Evolutionary conservation across 495 filamentous ascomycete species (phyloP), one percentile per base, ranked within the genome.

Genomic region (Penicillium crystallinum): DNA sequence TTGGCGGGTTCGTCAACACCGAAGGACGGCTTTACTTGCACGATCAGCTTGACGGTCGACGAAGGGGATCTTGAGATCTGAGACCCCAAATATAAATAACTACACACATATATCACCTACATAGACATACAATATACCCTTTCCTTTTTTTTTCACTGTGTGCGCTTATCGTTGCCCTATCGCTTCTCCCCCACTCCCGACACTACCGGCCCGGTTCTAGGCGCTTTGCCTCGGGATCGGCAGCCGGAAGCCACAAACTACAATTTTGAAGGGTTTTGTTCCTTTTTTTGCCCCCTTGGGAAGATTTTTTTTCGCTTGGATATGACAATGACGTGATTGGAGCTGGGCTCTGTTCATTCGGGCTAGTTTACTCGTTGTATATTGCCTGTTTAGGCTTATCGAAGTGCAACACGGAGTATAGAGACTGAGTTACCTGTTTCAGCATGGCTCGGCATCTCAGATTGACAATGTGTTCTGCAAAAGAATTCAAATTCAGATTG

Each of bases 1-100:
- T 95, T 23, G 91, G 91, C 0, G 90, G 90, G 1, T 89, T 95
- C 41, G 81, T 92, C 6, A 96, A 96, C 71, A 73, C 74, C 31
- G 80, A 82, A 57, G 79, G 67, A 0, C 51, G 67, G 9, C 55
- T 66, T n/a, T 66, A 61, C 47, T 46, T 70, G 40, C 67, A 70
- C 38, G 58, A 65, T 3, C 58, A 66, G 53, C 41, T 68, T 23
- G 61, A 64, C 50, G 60, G 48, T 30, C 51, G 51, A 9, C 44
- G 56, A 21, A 39, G 29, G 10, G 41, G 43, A 3, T 48, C 53
- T 42, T 63, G 50, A 63, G n/a, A 18, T 42, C 25, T 27, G 6
- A 2, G 14, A 36, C 25, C 25, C 14, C 15, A 36, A 21, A 29
- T 19, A 35, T 46, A n/a, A 39, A 14, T 43, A 35, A 45, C 40